Base-by-base conservation (phyloP, 306 rosid species). In the Geum urbanum region DNA sequence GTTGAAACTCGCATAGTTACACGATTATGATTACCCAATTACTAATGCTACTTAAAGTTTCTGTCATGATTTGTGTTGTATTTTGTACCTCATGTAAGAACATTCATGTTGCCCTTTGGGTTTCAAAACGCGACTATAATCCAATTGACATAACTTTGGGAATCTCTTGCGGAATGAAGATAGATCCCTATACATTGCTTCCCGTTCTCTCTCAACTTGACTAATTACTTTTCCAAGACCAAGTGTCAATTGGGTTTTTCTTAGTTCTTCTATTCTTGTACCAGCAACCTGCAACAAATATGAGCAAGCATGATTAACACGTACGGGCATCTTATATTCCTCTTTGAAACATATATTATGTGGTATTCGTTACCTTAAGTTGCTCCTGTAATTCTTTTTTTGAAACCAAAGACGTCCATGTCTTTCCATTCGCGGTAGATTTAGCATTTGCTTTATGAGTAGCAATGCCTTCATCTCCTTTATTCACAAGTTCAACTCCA, bases 311-410 rank as follows among this genome's bases (percentile, higher is more conserved):
- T 19, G 2, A 52, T 52, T 9, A 52, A 52, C 56, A 52, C n/a
- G 56, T 24, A 52, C n/a, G 56, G 15, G 32, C 32, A 27, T 27
- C 32, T 27, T 27, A 27, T 27, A 27, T 27, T 27, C 32, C 32
- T 27, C 32, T 27, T 27, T 27, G 32, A 27, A 27, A 27, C 32
- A n/a, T n/a, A n/a, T n/a, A n/a, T n/a, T n/a, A n/a, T n/a, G n/a
- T n/a, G n/a, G n/a, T n/a, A 54, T n/a, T 27, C 32, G 65, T 51
- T 72, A 76, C 81, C 59, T 64, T 49, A 40, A 63, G 11, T 76
- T 77, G 35, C 5, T 70, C 63, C 45, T 32, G 66, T 13, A 77
- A 63, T 40, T 66, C 65, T 18, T 65, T 61, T 41, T 69, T 77
- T 27, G 51, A 63, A 50, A 71, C 60, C 57, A 77, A 35, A n/a